A percentile compares a stretch with the other conserved stretches of the same genome.
phyloP scores from a whole-genome alignment of 345 rosid genomes.

The Salix arbutifolia region DNA sequence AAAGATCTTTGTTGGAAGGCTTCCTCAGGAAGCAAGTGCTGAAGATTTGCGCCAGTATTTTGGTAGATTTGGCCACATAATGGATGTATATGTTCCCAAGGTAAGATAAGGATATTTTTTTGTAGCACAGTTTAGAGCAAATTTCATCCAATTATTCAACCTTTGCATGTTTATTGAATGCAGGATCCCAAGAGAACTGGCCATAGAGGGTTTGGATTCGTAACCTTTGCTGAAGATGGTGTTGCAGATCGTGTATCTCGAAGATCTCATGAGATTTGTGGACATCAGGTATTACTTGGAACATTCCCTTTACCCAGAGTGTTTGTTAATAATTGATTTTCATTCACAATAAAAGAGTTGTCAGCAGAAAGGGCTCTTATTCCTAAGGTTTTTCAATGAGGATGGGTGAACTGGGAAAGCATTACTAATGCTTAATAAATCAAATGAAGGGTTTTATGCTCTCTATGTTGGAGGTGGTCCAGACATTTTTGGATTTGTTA shows the following conservation, averaged over 20 bases:
- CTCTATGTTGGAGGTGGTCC: background rate
- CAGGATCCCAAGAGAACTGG: conserved; percentile 94
- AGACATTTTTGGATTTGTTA: background rate
- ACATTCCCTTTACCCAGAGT: background rate
- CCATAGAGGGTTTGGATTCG: conserved; percentile 96
- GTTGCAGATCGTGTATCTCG: conserved; percentile 91
- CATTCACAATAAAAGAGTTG: background rate
- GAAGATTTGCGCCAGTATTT: conserved; percentile 86
- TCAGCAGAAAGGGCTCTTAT: background rate
- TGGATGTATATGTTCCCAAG: conserved; percentile 89
- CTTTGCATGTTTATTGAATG: conserved; percentile 10
- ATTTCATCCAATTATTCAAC: background rate
- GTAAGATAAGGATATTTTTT: conserved; percentile 20
- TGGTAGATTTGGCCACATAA: conserved; percentile 86
- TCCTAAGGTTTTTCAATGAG: background rate
- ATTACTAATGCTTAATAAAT: background rate
- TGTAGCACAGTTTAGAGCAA: background rate
- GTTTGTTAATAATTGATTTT: background rate
- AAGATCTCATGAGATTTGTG: conserved; percentile 92
- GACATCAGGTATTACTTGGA: conserved; percentile 67
- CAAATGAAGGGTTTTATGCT: background rate
- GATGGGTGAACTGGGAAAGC: background rate
- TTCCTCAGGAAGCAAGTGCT: conserved; percentile 86
- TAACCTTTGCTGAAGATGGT: conserved; percentile 90
- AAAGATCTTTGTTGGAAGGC: conserved; percentile 95